These are phyloP conservation scores for Soucietia sequanensis DNA, from an alignment of 805 yeast genomes.

Conservation along the genomic window DNA sequence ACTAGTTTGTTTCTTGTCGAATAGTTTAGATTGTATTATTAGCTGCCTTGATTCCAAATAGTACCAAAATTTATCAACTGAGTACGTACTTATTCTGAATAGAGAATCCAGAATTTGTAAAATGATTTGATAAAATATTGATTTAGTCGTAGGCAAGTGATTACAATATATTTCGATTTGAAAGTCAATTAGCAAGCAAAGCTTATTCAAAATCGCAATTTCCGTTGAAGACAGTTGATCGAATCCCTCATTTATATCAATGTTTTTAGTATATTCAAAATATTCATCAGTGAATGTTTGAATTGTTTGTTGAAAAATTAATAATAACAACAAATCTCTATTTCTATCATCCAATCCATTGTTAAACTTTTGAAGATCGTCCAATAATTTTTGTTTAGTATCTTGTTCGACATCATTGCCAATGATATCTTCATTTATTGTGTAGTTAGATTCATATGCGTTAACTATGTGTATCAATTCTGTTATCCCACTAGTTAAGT, in stretches of 20 bases:
- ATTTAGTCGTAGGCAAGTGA: slow-evolving; percentile 15
- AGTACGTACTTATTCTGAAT: slow-evolving; percentile 17
- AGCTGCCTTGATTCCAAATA: slow-evolving; percentile 34
- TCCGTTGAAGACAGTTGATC: slow-evolving; percentile 4
- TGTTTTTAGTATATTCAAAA: slow-evolving; percentile 2
- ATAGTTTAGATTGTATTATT: slow-evolving; percentile 21
- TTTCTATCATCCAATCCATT: slow-evolving; percentile 17
- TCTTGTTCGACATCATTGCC: background rate
- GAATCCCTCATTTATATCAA: background rate
- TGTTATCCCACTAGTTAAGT: no score
- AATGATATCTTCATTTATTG: slow-evolving; percentile 4
- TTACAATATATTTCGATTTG: slow-evolving; percentile 18
- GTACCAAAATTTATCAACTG: slow-evolving; percentile 32
- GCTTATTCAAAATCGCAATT: slow-evolving; percentile 11
- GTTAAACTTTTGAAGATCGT: slow-evolving; percentile 20
- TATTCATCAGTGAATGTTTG: slow-evolving; percentile 7
- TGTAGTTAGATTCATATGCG: slow-evolving; percentile 6
- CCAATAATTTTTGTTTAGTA: slow-evolving; percentile 6
- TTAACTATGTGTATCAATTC: no score
- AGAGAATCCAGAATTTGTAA: slow-evolving; percentile 22
- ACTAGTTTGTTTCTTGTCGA: slow-evolving; percentile 23
- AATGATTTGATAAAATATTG: slow-evolving; percentile 23
- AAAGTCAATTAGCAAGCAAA: slow-evolving; percentile 26
- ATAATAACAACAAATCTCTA: slow-evolving; percentile 17
- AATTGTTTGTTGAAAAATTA: slow-evolving; percentile 19